These are phyloP conservation scores for Pluteus cervinus DNA, from an alignment of 768 basidiomycete species.

Conservation along the genomic window DNA sequence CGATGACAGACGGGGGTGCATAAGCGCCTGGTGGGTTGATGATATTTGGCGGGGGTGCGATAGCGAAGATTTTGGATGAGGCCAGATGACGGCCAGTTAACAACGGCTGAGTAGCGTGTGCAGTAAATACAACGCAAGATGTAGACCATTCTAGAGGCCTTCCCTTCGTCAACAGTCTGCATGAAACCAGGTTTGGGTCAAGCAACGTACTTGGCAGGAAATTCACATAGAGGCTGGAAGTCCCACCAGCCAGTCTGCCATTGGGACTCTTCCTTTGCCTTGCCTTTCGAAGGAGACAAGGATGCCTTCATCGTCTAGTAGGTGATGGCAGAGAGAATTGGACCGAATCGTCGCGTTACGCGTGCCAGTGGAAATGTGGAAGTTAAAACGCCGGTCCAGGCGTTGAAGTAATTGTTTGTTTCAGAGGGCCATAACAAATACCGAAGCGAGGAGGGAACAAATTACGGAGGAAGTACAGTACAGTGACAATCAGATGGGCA, in stretches of 20 bases:
- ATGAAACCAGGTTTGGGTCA: constrained; percentile 3
- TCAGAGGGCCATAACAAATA: too few relatives aligned
- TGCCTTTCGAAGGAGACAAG: constrained; percentile 45
- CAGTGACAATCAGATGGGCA: too few relatives aligned
- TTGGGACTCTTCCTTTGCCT: constrained; percentile 40
- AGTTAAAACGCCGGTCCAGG: too few relatives aligned
- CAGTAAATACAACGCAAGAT: constrained; percentile 62
- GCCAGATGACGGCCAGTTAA: constrained; percentile 64
- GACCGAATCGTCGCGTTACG: too few relatives aligned
- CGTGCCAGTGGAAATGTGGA: too few relatives aligned
- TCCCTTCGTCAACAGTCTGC: constrained; percentile 6
- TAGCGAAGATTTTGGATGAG: constrained; percentile 56
- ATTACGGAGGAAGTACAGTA: too few relatives aligned
- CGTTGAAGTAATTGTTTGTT: too few relatives aligned
- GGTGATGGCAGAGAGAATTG: constrained; percentile 11
- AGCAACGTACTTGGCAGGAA: constrained; percentile 41
- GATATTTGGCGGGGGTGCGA: constrained; percentile 50
- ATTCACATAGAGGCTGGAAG: constrained; percentile 54
- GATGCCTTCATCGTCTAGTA: constrained; percentile 16
- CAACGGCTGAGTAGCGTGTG: constrained; percentile 56
- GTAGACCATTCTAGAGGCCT: constrained; percentile 72
- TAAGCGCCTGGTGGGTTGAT: constrained; percentile 41
- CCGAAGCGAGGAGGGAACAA: too few relatives aligned
- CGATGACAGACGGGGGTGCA: constrained; percentile 57
- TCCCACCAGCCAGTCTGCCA: constrained; percentile 78